phyloP scores from a whole-genome alignment of 192 early-diverging fungal genomes.

The Linnemannia zychae region DNA sequence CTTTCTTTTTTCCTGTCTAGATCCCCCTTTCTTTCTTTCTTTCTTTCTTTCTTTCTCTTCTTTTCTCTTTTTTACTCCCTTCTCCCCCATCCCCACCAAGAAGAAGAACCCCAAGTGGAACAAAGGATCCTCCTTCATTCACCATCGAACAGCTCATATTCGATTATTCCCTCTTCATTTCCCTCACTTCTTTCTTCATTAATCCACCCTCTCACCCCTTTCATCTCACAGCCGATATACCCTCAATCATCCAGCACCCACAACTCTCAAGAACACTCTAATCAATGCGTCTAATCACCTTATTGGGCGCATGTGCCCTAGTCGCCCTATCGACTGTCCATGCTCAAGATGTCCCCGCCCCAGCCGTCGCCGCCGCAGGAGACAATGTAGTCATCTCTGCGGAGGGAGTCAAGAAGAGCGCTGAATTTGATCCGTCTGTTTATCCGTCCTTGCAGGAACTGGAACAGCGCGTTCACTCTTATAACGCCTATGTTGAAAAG shows the following conservation, averaged over 20 bases:
- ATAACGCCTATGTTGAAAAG: conserved; percentile 14
- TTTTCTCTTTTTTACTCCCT: neutral
- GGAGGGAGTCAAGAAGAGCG: conserved; percentile 2
- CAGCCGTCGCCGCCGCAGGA: neutral
- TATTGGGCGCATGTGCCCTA: conserved; percentile 34
- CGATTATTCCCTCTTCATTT: neutral
- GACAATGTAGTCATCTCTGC: neutral
- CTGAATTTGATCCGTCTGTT: neutral
- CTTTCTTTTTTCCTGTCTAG: neutral
- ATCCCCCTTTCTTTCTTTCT: neutral
- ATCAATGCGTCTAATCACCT: conserved; percentile 32
- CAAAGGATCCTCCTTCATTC: neutral
- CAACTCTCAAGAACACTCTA: neutral
- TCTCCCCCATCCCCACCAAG: neutral
- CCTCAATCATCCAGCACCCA: neutral
- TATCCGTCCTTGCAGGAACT: conserved; percentile 26
- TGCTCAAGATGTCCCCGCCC: conserved; percentile 13
- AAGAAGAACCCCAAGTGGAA: neutral
- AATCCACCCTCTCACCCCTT: neutral
- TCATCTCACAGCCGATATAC: neutral
- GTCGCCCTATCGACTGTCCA: conserved; percentile 23
- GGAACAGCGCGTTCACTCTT: conserved; percentile 12
- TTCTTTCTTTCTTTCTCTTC: neutral
- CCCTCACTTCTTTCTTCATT: neutral
- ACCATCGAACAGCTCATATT: too few relatives aligned